Evolutionary conservation across 805 yeast species (phyloP).

Genomic region (Kluyveromyces starmeri): DNA sequence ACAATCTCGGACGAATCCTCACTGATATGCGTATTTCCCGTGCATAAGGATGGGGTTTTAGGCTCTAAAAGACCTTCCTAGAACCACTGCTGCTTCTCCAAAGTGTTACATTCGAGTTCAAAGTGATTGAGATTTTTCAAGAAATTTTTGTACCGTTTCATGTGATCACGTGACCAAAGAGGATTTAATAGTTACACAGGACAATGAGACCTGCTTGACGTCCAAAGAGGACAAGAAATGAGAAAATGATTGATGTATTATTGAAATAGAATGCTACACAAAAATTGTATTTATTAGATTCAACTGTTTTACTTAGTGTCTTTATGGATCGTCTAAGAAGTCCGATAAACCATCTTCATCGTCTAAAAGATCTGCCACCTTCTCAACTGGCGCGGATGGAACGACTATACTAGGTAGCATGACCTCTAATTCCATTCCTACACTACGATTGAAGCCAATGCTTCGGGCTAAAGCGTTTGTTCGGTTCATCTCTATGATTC

Average conservation of each 20-base stretch:
- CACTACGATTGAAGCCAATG: constrained; percentile 5
- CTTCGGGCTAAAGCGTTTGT: constrained; percentile 20
- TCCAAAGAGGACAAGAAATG: too few relatives aligned
- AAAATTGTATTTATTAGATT: too few relatives aligned
- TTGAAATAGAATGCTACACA: too few relatives aligned
- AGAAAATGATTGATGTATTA: too few relatives aligned
- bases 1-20: constrained; percentile 99
- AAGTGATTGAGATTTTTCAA: too few relatives aligned
- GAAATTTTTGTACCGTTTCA: too few relatives aligned
- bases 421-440: constrained; percentile 3
- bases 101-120: too few relatives aligned
- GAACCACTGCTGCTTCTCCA: too few relatives aligned
- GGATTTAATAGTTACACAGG: too few relatives aligned
- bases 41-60: constrained; percentile 83
- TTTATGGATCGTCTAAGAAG: constrained; percentile 5
- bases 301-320: background rate
- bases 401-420: constrained; percentile 1
- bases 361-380: constrained; percentile 1
- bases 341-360: constrained; percentile 7
- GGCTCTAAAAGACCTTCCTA: too few relatives aligned
- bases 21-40: constrained; percentile 99
- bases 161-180: too few relatives aligned
- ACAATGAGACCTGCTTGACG: too few relatives aligned
- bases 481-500: constrained; percentile 22
- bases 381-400: background rate